phyloP scores from a whole-genome alignment of 768 basidiomycete genomes.

The Lactifluus piperatus region DNA sequence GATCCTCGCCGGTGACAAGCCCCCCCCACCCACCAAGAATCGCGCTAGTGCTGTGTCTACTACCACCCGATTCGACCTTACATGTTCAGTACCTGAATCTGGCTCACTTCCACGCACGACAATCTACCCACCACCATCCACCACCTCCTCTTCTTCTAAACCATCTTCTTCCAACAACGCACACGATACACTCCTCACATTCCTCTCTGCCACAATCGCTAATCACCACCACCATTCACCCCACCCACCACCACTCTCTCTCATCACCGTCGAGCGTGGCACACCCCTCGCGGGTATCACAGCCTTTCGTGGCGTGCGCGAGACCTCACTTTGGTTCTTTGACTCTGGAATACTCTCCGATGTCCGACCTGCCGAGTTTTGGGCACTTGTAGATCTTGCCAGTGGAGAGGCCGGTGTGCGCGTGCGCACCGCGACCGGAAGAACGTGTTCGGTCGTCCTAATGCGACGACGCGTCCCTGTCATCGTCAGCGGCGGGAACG shows the following conservation, averaged over 20 bases:
- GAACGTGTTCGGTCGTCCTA: slow-evolving; percentile 57
- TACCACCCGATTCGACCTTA: slow-evolving; percentile 15
- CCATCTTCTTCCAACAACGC: slow-evolving; percentile 30
- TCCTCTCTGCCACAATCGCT: background rate
- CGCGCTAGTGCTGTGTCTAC: too few species aligned
- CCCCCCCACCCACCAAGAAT: slow-evolving; percentile 18
- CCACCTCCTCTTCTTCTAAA: slow-evolving; percentile 31
- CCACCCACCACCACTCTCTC: too few species aligned
- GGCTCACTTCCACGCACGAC: slow-evolving; percentile 29
- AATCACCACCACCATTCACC: background rate
- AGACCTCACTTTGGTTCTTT: slow-evolving; percentile 66
- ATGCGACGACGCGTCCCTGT: slow-evolving; percentile 24
- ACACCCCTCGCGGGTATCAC: slow-evolving; percentile 51
- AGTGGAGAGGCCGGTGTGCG: slow-evolving; percentile 34
- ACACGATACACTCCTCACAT: background rate
- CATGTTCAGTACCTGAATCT: slow-evolving; percentile 22
- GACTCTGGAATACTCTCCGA: slow-evolving; percentile 63
- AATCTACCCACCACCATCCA: slow-evolving; percentile 33
- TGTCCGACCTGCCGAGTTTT: slow-evolving; percentile 71
- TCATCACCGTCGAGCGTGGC: slow-evolving; percentile 7
- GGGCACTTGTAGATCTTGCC: slow-evolving; percentile 53
- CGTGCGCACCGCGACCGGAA: slow-evolving; percentile 53
- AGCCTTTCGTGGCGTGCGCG: slow-evolving; percentile 64
- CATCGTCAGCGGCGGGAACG: slow-evolving; percentile 27
- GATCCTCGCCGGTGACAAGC: slow-evolving; percentile 47